Evolutionary conservation across 2,329 filamentous ascomycete species (phyloP).

Genomic region (Trichoderma asperellum): DNA sequence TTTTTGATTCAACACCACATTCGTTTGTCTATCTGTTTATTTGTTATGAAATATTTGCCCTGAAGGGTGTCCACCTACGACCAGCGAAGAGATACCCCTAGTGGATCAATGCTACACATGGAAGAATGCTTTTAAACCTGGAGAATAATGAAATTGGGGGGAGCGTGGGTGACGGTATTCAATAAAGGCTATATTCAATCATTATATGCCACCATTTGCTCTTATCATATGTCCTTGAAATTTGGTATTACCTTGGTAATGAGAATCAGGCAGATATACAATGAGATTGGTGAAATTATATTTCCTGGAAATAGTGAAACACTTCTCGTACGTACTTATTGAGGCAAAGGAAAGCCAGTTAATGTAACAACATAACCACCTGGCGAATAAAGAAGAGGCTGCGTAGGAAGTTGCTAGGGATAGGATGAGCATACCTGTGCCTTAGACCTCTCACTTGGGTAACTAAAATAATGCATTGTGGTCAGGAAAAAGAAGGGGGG

Average conservation of each 20-base stretch:
- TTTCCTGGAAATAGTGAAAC: not conserved
- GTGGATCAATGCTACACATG: conserved; percentile 14
- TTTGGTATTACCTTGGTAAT: conserved; percentile 10
- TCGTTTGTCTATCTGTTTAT: conserved; percentile 23
- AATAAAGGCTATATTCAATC: conserved; percentile 3
- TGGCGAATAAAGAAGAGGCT: not conserved
- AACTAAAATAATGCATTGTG: not conserved
- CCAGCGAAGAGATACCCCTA: conserved; percentile 22
- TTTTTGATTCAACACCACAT: conserved; percentile 2
- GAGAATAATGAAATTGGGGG: not conserved
- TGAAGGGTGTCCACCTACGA: conserved; percentile 20
- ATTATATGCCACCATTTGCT: conserved; percentile 3
- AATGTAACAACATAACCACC: not conserved
- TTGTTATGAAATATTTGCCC: conserved; percentile 19
- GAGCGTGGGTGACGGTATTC: not conserved
- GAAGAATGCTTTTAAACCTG: not conserved
- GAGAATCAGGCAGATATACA: conserved; percentile 2
- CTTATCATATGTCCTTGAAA: conserved; percentile 2
- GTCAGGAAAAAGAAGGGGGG: not conserved
- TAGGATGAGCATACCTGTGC: not conserved
- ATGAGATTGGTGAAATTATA: conserved; percentile 24
- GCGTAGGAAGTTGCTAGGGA: not conserved
- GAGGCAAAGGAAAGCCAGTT: not conserved
- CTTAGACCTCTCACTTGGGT: not conserved
- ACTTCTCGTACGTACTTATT: not conserved